phyloP scores from a whole-genome alignment of 495 filamentous ascomycete genomes.

The Xylaria venustula region DNA sequence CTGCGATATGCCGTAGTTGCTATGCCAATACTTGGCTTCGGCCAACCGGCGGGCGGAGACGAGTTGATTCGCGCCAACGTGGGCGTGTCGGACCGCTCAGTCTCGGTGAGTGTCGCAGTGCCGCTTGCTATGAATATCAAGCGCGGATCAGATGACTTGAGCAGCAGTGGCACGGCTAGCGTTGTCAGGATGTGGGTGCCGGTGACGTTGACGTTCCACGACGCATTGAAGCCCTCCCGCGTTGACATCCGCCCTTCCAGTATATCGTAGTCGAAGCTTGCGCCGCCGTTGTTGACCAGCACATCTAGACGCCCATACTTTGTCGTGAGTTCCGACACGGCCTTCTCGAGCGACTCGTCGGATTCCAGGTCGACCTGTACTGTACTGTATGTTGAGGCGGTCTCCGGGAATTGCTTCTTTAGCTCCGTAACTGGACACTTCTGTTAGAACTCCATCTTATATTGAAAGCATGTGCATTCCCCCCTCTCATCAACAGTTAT shows the following conservation, averaged over 20 bases:
- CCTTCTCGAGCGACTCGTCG: constrained; percentile 50
- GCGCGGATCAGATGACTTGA: constrained; percentile 42
- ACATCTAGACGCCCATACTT: constrained; percentile 48
- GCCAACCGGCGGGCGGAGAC: constrained; percentile 44
- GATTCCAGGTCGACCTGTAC: constrained; percentile 52
- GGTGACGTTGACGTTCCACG: constrained; percentile 51
- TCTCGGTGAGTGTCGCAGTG: constrained; percentile 43
- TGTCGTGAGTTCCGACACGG: constrained; percentile 31
- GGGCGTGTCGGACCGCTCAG: constrained; percentile 20
- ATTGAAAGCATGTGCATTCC: not conserved
- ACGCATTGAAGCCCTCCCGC: constrained; percentile 45
- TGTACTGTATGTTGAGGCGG: constrained; percentile 31
- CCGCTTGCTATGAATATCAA: constrained; percentile 53
- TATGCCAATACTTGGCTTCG: constrained; percentile 11
- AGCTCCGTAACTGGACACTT: constrained; percentile 17
- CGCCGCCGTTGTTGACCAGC: constrained; percentile 55
- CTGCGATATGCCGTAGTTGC: constrained; percentile 45
- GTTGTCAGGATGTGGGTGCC: constrained; percentile 50
- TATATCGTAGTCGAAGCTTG: constrained; percentile 33
- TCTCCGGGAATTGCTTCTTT: constrained; percentile 35
- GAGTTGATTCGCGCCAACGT: constrained; percentile 26
- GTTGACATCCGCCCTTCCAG: constrained; percentile 22
- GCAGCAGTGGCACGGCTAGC: constrained; percentile 45
- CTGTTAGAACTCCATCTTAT: not conserved
- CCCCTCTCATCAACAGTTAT: no score